Evolutionary conservation across 257 asterid species (phyloP).

Genomic region (Nemophila menziesii): DNA sequence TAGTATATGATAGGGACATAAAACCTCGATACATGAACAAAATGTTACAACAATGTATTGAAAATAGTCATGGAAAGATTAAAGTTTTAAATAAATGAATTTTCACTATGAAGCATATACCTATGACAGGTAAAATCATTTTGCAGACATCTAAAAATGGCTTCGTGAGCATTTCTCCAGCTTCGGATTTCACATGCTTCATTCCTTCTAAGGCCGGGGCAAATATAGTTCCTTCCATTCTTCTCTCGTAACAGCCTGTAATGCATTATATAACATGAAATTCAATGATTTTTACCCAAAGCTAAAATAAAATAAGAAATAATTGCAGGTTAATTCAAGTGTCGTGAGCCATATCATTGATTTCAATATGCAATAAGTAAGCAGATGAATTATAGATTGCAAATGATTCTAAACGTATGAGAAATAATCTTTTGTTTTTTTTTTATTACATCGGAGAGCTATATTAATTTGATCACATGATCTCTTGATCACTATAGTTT

Average conservation of each 20-base stretch:
- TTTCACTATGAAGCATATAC: conserved; percentile 18
- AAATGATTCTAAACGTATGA: too few species aligned
- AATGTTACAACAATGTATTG: neutral
- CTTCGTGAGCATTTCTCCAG: conserved; percentile 73
- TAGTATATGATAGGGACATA: neutral
- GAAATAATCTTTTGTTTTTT: too few species aligned
- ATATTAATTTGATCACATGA: too few species aligned
- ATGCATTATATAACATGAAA: neutral
- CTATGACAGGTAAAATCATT: conserved; percentile 72
- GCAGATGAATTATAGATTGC: too few species aligned
- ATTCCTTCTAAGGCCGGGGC: conserved; percentile 84
- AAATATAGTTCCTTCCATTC: conserved; percentile 85
- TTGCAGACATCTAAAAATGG: conserved; percentile 93
- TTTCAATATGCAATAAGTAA: too few species aligned
- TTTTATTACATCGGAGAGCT: too few species aligned
- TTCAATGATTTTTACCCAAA: neutral
- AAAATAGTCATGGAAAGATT: neutral
- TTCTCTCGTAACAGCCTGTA: conserved; percentile 20
- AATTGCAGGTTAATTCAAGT: neutral
- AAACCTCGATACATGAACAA: neutral
- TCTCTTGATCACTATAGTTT: too few species aligned
- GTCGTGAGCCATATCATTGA: neutral
- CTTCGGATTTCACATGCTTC: conserved; percentile 75
- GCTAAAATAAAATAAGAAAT: neutral
- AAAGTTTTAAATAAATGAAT: neutral